These are phyloP conservation scores for Populus tomentosa DNA, from an alignment of 441 rosid species.

Conservation along the genomic window DNA sequence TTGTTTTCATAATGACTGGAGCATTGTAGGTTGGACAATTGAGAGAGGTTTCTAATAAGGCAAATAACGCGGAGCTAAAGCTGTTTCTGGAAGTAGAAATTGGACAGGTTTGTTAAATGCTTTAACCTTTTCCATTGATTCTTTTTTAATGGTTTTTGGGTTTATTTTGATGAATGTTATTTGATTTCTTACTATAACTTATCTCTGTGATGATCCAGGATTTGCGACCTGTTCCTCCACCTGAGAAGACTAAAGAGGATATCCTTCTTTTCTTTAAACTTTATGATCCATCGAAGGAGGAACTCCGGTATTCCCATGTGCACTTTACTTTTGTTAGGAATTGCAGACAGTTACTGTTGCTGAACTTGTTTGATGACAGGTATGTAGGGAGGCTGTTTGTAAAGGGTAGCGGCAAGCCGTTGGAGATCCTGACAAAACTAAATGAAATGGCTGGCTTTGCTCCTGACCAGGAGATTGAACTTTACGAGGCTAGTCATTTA, in stretches of 20 bases:
- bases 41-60: slow-evolving; percentile 81
- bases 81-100: slow-evolving; percentile 82
- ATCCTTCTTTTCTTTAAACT: too few relatives aligned
- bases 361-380: slow-evolving; percentile 36
- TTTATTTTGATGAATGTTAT: background rate
- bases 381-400: slow-evolving; percentile 86
- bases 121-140: background rate
- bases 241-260: too few relatives aligned
- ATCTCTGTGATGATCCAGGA: background rate
- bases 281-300: slow-evolving; percentile 34
- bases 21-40: slow-evolving; percentile 79
- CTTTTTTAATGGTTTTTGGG: background rate
- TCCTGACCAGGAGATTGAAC: slow-evolving; percentile 78
- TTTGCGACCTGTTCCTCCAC: too few relatives aligned
- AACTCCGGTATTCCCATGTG: slow-evolving; percentile 52
- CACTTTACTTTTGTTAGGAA: slow-evolving; percentile 54
- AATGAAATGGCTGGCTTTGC: slow-evolving; percentile 90
- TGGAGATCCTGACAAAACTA: slow-evolving; percentile 64
- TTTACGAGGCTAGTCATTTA: slow-evolving; percentile 62
- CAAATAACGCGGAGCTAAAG: slow-evolving; percentile 74
- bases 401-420: slow-evolving; percentile 69
- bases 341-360: slow-evolving; percentile 38
- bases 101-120: slow-evolving; percentile 63
- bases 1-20: background rate
- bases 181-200: background rate